Evolutionary conservation across 768 basidiomycete species (phyloP).

Genomic region (Trametes punicea): DNA sequence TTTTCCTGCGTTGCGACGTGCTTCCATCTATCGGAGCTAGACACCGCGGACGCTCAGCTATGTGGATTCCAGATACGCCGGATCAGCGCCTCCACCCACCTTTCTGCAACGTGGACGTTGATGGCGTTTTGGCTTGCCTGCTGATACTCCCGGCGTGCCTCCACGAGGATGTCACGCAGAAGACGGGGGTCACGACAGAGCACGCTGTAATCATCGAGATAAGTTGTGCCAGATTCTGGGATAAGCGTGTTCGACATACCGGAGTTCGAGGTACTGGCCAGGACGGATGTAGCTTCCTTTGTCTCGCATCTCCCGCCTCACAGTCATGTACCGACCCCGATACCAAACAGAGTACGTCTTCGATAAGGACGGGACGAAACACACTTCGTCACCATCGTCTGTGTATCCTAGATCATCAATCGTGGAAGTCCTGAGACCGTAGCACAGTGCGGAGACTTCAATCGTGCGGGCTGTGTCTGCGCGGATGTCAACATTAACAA

Average conservation of each 20-base stretch:
- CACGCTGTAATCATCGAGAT: constrained; percentile 37
- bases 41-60: background rate
- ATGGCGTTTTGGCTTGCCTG: constrained; percentile 51
- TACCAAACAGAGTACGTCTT: constrained; percentile 47
- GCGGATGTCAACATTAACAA: background rate
- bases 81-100: constrained; percentile 29
- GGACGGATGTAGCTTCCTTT: constrained; percentile 31
- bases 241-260: constrained; percentile 34
- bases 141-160: constrained; percentile 50
- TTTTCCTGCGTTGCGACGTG: constrained; percentile 57
- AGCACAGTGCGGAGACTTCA: constrained; percentile 22
- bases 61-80: background rate
- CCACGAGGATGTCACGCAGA: constrained; percentile 50
- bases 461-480: constrained; percentile 26
- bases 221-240: background rate
- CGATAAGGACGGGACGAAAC: constrained; percentile 42
- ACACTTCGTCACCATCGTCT: constrained; percentile 7
- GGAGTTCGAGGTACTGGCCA: constrained; percentile 40
- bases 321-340: constrained; percentile 32
- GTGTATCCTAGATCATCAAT: constrained; percentile 4
- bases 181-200: constrained; percentile 43
- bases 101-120: constrained; percentile 49
- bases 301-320: constrained; percentile 36
- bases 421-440: background rate
- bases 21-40: constrained; percentile 43